A percentile compares a stretch with the other conserved stretches of the same genome.
phyloP scores from a whole-genome alignment of 768 basidiomycete genomes.

The Leccinum aurantiacum region DNA sequence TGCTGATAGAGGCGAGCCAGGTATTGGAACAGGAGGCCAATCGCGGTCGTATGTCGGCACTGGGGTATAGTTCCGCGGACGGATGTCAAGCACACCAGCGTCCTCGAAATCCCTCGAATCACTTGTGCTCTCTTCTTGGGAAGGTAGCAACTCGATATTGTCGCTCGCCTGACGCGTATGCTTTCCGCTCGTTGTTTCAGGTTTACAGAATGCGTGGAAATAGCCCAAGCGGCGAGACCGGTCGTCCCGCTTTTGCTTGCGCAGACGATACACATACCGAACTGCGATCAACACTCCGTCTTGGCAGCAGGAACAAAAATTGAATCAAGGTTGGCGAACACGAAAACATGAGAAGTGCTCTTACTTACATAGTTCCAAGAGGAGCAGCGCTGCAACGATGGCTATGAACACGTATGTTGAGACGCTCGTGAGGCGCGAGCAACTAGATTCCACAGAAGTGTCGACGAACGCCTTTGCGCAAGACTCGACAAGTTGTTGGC shows the following conservation, averaged over 20 bases:
- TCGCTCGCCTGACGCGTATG: conserved; percentile 31
- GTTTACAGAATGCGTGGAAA: conserved; percentile 30
- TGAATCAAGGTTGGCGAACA: conserved; percentile 2
- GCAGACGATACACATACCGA: conserved; percentile 53
- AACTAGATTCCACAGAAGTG: conserved; percentile 43
- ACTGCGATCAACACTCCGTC: conserved; percentile 55
- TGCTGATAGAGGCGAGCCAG: conserved; percentile 8
- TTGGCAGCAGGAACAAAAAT: conserved; percentile 20
- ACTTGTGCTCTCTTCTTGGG: conserved; percentile 8
- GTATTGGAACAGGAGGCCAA: conserved; percentile 7
- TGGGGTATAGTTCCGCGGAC: conserved; percentile 14
- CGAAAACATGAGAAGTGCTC: not conserved
- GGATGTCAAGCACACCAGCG: conserved; percentile 24
- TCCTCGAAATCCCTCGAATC: conserved; percentile 16
- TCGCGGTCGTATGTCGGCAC: conserved; percentile 21
- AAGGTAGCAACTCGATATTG: conserved; percentile 28
- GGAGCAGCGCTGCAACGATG: conserved; percentile 44
- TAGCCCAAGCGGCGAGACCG: conserved; percentile 36
- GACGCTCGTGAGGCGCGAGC: conserved; percentile 41
- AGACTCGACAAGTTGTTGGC: conserved; percentile 40
- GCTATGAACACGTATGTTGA: conserved; percentile 47
- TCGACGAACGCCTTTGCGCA: conserved; percentile 48
- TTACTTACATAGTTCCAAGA: conserved; percentile 58
- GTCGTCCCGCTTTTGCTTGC: conserved; percentile 46
- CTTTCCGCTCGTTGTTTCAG: conserved; percentile 1